Percentiles rank a stretch among this genome's conserved stretches.
Evolutionary conservation across 2,329 filamentous ascomycete genomes (phyloP).

Genomic region (Aspergillus oerlinghausenensis): DNA sequence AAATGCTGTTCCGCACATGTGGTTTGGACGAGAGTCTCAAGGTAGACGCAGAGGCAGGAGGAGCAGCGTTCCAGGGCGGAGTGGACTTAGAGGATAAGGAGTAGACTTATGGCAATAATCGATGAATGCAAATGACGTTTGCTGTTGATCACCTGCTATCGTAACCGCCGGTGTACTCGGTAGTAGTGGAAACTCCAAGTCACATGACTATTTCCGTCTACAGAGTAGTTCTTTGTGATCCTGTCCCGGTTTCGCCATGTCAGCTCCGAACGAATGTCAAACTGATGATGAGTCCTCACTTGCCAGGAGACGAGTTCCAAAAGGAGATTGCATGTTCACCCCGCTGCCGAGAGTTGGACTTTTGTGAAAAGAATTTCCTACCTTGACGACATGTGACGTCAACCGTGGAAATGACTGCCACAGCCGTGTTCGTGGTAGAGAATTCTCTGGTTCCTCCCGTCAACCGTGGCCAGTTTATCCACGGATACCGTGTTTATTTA

Average conservation of each 20-base stretch:
- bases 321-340: background rate
- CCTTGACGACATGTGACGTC: background rate
- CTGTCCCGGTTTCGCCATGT: background rate
- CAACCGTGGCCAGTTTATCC: conserved; percentile 11
- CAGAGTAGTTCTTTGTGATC: background rate
- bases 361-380: background rate
- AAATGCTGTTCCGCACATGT: conserved; percentile 42
- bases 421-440: background rate
- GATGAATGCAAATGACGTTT: background rate
- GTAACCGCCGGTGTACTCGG: too few species aligned
- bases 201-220: background rate
- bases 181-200: background rate
- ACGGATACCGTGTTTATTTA: conserved; percentile 18
- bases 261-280: background rate
- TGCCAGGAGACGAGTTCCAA: background rate
- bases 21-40: conserved; percentile 39
- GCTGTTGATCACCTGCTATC: background rate
- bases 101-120: background rate
- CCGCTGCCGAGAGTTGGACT: background rate
- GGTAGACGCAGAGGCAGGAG: conserved; percentile 38
- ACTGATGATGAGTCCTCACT: background rate
- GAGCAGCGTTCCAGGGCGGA: conserved; percentile 28
- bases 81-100: conserved; percentile 22
- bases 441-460: conserved; percentile 6
- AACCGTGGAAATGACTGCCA: background rate